A percentile compares a stretch with the other conserved stretches of the same genome.
These are phyloP conservation scores for Agroathelia rolfsii DNA, from an alignment of 1,284 basidiomycete genomes.

Conservation along the genomic window DNA sequence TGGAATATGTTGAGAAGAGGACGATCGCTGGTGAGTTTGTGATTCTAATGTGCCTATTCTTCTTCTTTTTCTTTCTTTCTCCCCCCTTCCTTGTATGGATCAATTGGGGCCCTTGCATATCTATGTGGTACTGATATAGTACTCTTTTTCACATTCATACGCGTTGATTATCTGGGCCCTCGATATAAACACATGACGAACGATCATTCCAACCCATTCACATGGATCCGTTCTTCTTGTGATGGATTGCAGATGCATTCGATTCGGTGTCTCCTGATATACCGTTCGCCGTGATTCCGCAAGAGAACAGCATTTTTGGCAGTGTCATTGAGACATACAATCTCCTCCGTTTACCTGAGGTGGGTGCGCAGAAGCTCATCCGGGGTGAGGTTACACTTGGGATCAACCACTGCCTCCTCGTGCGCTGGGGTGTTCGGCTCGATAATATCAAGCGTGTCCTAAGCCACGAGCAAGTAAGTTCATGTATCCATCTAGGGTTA, in stretches of 20 bases:
- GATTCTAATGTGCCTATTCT: constrained; percentile 8
- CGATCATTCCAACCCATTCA: no score
- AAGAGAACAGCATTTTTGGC: constrained; percentile 70
- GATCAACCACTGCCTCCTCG: constrained; percentile 62
- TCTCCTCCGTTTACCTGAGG: constrained; percentile 32
- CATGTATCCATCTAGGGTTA: not conserved
- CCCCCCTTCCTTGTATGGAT: not conserved
- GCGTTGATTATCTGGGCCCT: no score
- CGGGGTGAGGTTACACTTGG: constrained; percentile 46
- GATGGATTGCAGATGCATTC: constrained; percentile 57
- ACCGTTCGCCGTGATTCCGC: constrained; percentile 53
- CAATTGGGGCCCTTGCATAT: not conserved
- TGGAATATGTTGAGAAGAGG: constrained; percentile 37
- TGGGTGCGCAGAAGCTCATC: constrained; percentile 37
- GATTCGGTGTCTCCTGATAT: constrained; percentile 31
- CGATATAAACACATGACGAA: no score
- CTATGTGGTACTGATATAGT: no score
- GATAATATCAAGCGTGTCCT: constrained; percentile 43
- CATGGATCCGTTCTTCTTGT: constrained; percentile 7
- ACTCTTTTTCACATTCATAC: no score
- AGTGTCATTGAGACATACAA: constrained; percentile 69
- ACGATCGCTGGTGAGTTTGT: constrained; percentile 43
- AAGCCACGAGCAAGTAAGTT: constrained; percentile 69
- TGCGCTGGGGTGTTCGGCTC: constrained; percentile 41
- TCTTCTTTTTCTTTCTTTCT: constrained; percentile 1